These are phyloP conservation scores for Chaetomium strumarium DNA, from an alignment of 2,329 filamentous ascomycete genomes.

Conservation along the genomic window DNA sequence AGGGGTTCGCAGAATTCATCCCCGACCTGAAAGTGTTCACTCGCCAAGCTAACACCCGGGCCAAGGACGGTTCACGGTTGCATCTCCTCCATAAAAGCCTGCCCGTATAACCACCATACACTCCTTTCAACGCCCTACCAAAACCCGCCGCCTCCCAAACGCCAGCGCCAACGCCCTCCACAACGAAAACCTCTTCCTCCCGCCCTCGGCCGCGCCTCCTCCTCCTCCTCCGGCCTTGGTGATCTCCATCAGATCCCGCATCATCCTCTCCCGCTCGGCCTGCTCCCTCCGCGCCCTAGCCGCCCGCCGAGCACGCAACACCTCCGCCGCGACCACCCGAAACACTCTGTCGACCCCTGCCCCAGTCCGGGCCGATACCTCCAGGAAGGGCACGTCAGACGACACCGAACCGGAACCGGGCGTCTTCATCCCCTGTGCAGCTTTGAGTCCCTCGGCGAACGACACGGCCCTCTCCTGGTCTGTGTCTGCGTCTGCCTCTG, in stretches of 20 bases:
- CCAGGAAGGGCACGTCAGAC: slow-evolving; percentile 25
- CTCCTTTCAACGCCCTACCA: neutral
- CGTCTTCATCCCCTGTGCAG: slow-evolving; percentile 13
- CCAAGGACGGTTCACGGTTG: neutral
- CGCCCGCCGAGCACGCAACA: slow-evolving; percentile 29
- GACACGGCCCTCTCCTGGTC: slow-evolving; percentile 27
- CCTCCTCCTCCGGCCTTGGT: neutral
- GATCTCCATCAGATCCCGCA: neutral
- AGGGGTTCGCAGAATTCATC: too few relatives aligned
- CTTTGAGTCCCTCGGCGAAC: slow-evolving; percentile 29
- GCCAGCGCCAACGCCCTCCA: slow-evolving; percentile 18
- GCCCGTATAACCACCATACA: neutral
- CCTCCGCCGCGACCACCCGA: slow-evolving; percentile 29
- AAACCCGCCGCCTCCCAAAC: slow-evolving; percentile 14
- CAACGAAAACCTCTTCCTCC: slow-evolving; percentile 14
- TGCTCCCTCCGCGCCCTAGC: slow-evolving; percentile 24
- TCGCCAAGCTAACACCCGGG: too few relatives aligned
- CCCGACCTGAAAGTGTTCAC: too few relatives aligned
- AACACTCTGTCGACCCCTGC: slow-evolving; percentile 33
- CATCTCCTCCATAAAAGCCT: neutral
- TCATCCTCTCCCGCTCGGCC: slow-evolving; percentile 15
- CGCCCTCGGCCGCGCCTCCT: slow-evolving; percentile 4
- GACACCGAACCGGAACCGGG: neutral
- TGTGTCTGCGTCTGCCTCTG: slow-evolving; percentile 21
- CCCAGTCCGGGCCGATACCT: slow-evolving; percentile 33